phyloP scores from a whole-genome alignment of 1,139 yeast species.

The Debaryomycetaceae sp. region DNA sequence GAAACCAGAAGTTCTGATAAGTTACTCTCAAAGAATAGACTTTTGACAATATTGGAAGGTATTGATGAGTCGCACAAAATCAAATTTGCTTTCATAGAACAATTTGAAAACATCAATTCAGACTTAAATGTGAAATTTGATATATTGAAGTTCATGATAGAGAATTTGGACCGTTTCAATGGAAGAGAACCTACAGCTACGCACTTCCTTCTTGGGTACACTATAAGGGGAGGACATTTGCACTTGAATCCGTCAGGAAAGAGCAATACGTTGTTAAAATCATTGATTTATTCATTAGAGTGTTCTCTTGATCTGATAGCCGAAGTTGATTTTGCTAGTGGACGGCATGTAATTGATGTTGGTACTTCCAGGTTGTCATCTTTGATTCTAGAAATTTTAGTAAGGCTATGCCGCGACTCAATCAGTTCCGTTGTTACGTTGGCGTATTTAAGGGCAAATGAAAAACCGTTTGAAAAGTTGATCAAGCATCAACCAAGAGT shows the following conservation, averaged over 20 bases:
- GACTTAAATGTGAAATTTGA: constrained; percentile 50
- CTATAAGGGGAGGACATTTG: constrained; percentile 31
- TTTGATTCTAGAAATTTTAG: constrained; percentile 55
- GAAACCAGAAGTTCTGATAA: constrained; percentile 25
- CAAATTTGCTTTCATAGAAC: constrained; percentile 68
- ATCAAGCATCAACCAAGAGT: constrained; percentile 56
- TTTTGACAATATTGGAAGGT: constrained; percentile 70
- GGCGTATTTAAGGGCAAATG: constrained; percentile 44
- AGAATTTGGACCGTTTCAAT: constrained; percentile 42
- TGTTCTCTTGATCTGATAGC: constrained; percentile 44
- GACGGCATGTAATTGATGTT: constrained; percentile 40
- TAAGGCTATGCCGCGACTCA: constrained; percentile 55
- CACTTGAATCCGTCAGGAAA: constrained; percentile 12
- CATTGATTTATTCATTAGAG: constrained; percentile 48
- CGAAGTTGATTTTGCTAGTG: constrained; percentile 34
- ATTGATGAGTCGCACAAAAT: constrained; percentile 71
- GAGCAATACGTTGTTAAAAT: constrained; percentile 49
- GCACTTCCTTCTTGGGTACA: constrained; percentile 76
- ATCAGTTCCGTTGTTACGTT: constrained; percentile 52
- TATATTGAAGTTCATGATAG: constrained; percentile 55
- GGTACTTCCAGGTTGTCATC: constrained; percentile 59
- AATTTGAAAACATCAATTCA: constrained; percentile 48
- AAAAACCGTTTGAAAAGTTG: constrained; percentile 50
- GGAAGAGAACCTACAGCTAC: constrained; percentile 51
- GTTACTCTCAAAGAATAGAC: constrained; percentile 52